Base-by-base conservation (phyloP, 1,284 basidiomycete species). In the Heterobasidion occidentale region DNA sequence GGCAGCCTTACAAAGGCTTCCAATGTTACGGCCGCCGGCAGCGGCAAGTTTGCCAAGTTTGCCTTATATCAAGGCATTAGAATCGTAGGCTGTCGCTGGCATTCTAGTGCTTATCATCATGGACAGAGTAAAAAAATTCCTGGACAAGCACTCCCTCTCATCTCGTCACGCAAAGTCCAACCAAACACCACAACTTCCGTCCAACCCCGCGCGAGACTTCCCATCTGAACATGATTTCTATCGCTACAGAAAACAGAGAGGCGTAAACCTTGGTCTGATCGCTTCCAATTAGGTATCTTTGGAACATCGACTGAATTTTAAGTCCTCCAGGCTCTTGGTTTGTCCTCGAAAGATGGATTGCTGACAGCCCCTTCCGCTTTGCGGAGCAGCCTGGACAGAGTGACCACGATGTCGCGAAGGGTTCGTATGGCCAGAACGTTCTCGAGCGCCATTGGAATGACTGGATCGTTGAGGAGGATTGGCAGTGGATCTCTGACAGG, bases 401-500 rank as follows among this genome's bases (percentile, higher is more conserved):
- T 63, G 90, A 92, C 66, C 74, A 87, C 46, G 90, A 94, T 68
- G 77, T 93, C 9, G 89, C 88, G 8, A 76, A 70, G 19, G 88
- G 88, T 1, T 54, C 70, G 15, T 67, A 80, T 48, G 87, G 87
- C 1, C 82, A 80, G 65, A 68, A 75, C 56, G 75, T 82, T 6
- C 73, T 95, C 35, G 88, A 94, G 65, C 67, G 72, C 8, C 92
- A 94, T 69, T 94, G 91, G 90, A 88, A 91, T 67, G 79, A 73
- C 1, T 92, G 88, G 87, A 81, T 93, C 46, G 77, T 73, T 1
- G 80, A 84, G 34, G 70, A 70, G 0, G 90, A 93, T 67, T 92
- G 85, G 78, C 68, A 73, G 46, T 94, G 88, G 88, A 79, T 94
- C 56, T 75, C 77, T 1, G 71, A 79, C n/a, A 75, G 75, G 55